These are phyloP conservation scores for Aureococcus anophagefferens DNA, from an alignment of 108 stramenopile genomes.

Conservation along the genomic window DNA sequence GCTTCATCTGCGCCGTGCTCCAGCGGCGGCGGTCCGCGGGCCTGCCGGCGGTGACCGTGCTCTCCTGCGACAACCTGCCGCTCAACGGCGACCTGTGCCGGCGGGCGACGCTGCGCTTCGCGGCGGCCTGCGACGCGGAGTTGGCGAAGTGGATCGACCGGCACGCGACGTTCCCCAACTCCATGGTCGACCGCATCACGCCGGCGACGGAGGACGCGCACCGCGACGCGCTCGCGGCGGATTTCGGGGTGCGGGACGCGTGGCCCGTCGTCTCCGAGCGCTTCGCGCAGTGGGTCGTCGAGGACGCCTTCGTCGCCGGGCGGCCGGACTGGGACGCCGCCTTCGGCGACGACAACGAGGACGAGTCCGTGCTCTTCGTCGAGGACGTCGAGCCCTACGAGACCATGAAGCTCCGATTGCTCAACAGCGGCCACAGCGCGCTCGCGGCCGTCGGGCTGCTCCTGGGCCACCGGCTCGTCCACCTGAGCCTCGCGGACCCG, in stretches of 20 bases:
- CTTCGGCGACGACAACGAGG: conserved; percentile 17
- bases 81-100: conserved; percentile 40
- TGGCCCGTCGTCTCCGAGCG: conserved; percentile 50
- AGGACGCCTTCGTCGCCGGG: conserved; percentile 42
- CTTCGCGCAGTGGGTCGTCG: conserved; percentile 48
- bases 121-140: conserved; percentile 13
- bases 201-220: conserved; percentile 32
- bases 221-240: conserved; percentile 15
- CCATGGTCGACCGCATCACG: conserved; percentile 47
- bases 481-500: not conserved
- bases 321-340: conserved; percentile 36
- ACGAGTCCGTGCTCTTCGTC: conserved; percentile 19
- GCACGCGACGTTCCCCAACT: conserved; percentile 44
- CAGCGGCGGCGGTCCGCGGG: too few relatives aligned
- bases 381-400: conserved; percentile 41
- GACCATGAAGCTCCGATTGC: conserved; percentile 44
- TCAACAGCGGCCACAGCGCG: conserved; percentile 47
- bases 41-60: conserved; percentile 32
- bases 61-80: conserved; percentile 52
- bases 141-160: conserved; percentile 39
- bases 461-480: conserved; percentile 17
- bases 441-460: conserved; percentile 39
- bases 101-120: conserved; percentile 1
- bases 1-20: conserved; percentile 28
- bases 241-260: conserved; percentile 33